These are phyloP conservation scores for Annulohypoxylon maeteangense DNA, from an alignment of 495 filamentous ascomycete genomes.

Conservation along the genomic window DNA sequence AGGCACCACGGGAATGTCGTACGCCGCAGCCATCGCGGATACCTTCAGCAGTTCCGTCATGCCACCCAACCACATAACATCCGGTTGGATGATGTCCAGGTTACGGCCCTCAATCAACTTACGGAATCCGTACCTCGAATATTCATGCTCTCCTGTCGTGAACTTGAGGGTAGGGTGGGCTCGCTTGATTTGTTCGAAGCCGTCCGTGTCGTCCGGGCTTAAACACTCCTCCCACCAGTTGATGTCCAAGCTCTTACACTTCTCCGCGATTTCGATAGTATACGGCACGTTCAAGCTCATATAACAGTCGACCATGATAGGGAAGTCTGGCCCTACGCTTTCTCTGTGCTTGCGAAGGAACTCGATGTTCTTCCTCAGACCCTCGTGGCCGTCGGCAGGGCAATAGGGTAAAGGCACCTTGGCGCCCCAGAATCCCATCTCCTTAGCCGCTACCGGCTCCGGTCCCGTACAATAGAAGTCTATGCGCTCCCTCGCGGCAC, in stretches of 20 bases:
- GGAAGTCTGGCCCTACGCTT: constrained; percentile 87
- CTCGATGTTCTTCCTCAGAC: constrained; percentile 86
- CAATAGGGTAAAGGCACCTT: constrained; percentile 91
- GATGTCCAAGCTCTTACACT: constrained; percentile 81
- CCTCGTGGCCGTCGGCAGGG: constrained; percentile 83
- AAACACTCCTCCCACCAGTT: constrained; percentile 98
- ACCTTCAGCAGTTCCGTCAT: constrained; percentile 92
- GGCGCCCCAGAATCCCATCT: constrained; percentile 85
- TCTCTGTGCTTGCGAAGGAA: constrained; percentile 86
- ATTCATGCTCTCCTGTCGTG: constrained; percentile 95
- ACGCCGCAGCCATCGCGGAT: constrained; percentile 86
- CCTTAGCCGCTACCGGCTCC: constrained; percentile 78
- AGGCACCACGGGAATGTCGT: constrained; percentile 93
- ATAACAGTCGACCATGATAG: constrained; percentile 95
- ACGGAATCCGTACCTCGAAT: constrained; percentile 90
- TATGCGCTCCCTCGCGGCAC: constrained; percentile 79
- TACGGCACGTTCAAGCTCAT: constrained; percentile 94
- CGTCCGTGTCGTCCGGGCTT: constrained; percentile 88
- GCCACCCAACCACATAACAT: constrained; percentile 96
- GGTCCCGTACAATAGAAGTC: constrained; percentile 96
- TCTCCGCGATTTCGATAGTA: constrained; percentile 88
- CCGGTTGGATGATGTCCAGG: constrained; percentile 91
- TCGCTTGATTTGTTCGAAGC: constrained; percentile 85
- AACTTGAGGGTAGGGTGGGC: constrained; percentile 92
- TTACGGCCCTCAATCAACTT: constrained; percentile 92